A percentile compares a stretch with the other conserved stretches of the same genome.
phyloP scores from a whole-genome alignment of 345 rosid genomes.

The Syzygium aromaticum region DNA sequence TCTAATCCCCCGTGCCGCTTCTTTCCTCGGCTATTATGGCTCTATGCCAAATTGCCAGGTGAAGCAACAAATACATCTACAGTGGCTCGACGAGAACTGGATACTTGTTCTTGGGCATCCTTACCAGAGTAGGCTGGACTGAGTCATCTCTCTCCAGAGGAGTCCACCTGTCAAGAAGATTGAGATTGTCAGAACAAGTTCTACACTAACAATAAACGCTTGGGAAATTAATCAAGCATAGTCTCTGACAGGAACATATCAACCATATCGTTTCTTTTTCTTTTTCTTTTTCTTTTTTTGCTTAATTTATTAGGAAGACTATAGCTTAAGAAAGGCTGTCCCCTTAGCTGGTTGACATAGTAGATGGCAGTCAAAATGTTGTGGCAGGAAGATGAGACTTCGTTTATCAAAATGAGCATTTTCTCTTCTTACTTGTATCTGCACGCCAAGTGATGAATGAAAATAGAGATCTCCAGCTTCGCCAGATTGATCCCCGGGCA shows the following conservation, averaged over 20 bases:
- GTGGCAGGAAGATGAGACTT: background rate
- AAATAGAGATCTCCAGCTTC: constrained; percentile 50
- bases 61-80: background rate
- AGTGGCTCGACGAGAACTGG: constrained; percentile 34
- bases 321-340: background rate
- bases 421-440: constrained; percentile 30
- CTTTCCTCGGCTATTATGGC: background rate
- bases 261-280: background rate
- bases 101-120: constrained; percentile 58
- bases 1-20: background rate
- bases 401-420: background rate
- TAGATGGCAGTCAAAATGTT: background rate
- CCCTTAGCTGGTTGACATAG: background rate
- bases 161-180: constrained; percentile 33
- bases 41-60: background rate
- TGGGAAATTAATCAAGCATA: background rate
- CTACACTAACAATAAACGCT: background rate
- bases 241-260: background rate
- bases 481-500: constrained; percentile 68
- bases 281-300: background rate
- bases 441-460: constrained; percentile 55
- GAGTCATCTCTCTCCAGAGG: constrained; percentile 45
- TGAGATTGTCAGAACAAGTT: background rate
- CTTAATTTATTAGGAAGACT: background rate
- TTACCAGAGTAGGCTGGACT: constrained; percentile 57